These are phyloP conservation scores for Phytophthora kernoviae DNA, from an alignment of 352 stramenopile genomes.

Conservation along the genomic window DNA sequence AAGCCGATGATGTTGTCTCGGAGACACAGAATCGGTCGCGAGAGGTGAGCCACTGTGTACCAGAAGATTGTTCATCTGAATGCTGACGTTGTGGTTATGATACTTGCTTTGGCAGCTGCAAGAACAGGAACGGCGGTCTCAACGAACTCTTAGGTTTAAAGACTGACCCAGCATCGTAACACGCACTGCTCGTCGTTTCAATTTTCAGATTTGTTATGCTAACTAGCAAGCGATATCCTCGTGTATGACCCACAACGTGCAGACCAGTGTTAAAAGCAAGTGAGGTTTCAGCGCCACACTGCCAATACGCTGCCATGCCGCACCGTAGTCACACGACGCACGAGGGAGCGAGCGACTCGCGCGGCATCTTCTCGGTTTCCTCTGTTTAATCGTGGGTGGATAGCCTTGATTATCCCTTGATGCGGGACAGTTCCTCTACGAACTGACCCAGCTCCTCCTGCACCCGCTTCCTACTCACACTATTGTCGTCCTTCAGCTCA, in stretches of 20 bases:
- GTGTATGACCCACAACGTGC: slow-evolving; percentile 11
- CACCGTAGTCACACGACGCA: slow-evolving; percentile 6
- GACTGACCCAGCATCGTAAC: no score
- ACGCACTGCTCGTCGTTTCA: slow-evolving; percentile 5
- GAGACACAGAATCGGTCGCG: slow-evolving; percentile 78
- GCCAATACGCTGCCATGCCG: slow-evolving; percentile 4
- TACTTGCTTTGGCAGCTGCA: slow-evolving; percentile 45
- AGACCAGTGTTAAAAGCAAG: slow-evolving; percentile 19
- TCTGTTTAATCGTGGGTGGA: slow-evolving; percentile 6
- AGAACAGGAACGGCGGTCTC: slow-evolving; percentile 47
- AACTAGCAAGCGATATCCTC: slow-evolving; percentile 26
- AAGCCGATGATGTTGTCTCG: slow-evolving; percentile 56
- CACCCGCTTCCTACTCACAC: slow-evolving; percentile 70
- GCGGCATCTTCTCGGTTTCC: slow-evolving; percentile 6
- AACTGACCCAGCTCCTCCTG: slow-evolving; percentile 71
- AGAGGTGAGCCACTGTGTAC: slow-evolving; percentile 43
- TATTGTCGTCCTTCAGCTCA: slow-evolving; percentile 79
- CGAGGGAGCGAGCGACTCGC: slow-evolving; percentile 7
- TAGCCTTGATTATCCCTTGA: slow-evolving; percentile 52
- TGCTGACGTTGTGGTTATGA: slow-evolving; percentile 6
- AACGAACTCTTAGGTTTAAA: slow-evolving; percentile 39
- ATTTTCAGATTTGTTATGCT: slow-evolving; percentile 28
- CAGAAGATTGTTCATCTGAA: no score
- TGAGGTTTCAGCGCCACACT: slow-evolving; percentile 18
- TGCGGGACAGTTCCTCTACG: slow-evolving; percentile 69